A percentile compares a stretch with the other conserved stretches of the same genome.
Conservation (phyloP, 2,329 filamentous ascomycete species). For the Colletotrichum noveboracense region DNA sequence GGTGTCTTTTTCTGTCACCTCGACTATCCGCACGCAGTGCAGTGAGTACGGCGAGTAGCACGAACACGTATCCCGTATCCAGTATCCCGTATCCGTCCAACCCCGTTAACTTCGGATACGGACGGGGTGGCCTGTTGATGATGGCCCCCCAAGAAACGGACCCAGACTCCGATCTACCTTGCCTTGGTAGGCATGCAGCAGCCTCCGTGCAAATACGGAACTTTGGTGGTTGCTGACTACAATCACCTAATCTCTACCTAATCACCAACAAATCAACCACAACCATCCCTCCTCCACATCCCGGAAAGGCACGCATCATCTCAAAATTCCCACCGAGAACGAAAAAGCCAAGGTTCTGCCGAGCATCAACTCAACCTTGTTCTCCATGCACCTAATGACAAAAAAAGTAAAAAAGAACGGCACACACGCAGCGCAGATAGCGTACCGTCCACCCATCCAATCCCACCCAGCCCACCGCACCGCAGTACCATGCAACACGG, state of each 20-base stretch:
- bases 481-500: background rate
- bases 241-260: background rate
- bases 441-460: background rate
- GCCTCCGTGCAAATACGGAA: background rate
- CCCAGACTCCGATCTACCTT: background rate
- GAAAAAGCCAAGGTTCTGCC: background rate
- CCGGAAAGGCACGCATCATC: background rate
- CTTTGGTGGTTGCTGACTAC: background rate
- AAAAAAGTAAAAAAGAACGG: background rate
- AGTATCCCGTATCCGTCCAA: background rate
- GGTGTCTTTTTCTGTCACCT: background rate
- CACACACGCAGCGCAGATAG: background rate
- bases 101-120: background rate
- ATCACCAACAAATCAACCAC: background rate
- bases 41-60: background rate
- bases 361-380: background rate
- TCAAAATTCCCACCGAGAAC: background rate
- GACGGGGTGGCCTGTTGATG: background rate
- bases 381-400: background rate
- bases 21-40: background rate
- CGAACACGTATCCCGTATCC: background rate
- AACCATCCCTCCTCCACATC: background rate
- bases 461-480: background rate
- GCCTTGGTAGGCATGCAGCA: background rate
- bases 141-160: background rate